phyloP scores from a whole-genome alignment of 2,329 filamentous ascomycete genomes.

The Penicillium sp. region DNA sequence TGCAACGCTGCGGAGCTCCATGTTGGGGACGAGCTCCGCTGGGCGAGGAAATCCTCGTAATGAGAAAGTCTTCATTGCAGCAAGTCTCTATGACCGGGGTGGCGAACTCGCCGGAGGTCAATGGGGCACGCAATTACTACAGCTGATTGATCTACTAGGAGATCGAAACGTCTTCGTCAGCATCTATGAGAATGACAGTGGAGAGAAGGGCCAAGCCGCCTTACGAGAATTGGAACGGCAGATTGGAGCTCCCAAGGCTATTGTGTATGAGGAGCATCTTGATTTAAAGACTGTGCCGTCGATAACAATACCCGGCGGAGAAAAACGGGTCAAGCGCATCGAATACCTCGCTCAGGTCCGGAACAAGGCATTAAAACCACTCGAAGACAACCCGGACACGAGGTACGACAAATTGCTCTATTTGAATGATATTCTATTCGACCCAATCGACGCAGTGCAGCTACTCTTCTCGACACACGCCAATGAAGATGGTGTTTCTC shows the following conservation, averaged over 20 bases:
- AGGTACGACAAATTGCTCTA: conserved; percentile 58
- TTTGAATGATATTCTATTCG: conserved; percentile 66
- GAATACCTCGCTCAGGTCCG: conserved; percentile 70
- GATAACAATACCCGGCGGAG: conserved; percentile 61
- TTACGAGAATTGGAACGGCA: conserved; percentile 53
- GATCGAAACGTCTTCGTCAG: conserved; percentile 67
- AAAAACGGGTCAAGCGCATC: conserved; percentile 67
- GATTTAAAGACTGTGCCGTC: conserved; percentile 57
- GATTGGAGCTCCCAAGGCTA: conserved; percentile 49
- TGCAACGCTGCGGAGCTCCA: conserved; percentile 33
- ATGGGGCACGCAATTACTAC: conserved; percentile 62
- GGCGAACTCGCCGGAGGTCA: conserved; percentile 60
- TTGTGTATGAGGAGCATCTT: conserved; percentile 62
- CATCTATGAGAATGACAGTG: conserved; percentile 71
- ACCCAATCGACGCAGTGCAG: conserved; percentile 58
- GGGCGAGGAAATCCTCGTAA: conserved; percentile 53
- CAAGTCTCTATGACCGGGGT: conserved; percentile 65
- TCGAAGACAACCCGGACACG: conserved; percentile 49
- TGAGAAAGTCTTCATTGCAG: conserved; percentile 71
- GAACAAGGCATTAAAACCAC: conserved; percentile 65
- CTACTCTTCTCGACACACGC: conserved; percentile 62
- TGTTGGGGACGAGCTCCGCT: conserved; percentile 25
- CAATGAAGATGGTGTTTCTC: conserved; percentile 50
- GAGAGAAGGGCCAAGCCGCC: conserved; percentile 54
- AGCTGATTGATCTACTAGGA: conserved; percentile 65